Percentiles rank a stretch among this genome's conserved stretches.
Conservation (phyloP, 768 basidiomycete species). For the Ramaria rubella region DNA sequence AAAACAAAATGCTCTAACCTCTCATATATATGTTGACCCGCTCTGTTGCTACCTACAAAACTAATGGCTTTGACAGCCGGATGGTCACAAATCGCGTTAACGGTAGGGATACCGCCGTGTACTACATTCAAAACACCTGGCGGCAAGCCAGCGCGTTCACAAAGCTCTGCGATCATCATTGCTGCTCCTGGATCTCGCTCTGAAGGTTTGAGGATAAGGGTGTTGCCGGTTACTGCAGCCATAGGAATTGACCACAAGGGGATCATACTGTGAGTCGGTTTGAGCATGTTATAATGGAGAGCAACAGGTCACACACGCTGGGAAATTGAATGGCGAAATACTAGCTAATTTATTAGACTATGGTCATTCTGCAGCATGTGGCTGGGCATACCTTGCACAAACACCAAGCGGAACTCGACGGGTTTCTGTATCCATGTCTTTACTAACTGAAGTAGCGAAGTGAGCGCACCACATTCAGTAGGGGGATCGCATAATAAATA, state of each 20-base stretch:
- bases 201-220: conserved; percentile 89
- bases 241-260: conserved; percentile 89
- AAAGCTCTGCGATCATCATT: conserved; percentile 96
- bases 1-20: conserved; percentile 32
- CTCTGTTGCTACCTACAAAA: conserved; percentile 91
- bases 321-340: conserved; percentile 79
- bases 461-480: conserved; percentile 35
- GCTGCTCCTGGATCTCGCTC: conserved; percentile 96
- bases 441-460: conserved; percentile 49
- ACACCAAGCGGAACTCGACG: conserved; percentile 84
- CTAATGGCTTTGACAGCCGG: conserved; percentile 89
- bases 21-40: conserved; percentile 91
- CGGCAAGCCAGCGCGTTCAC: conserved; percentile 81
- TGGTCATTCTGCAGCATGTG: background rate
- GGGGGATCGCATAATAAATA: conserved; percentile 33
- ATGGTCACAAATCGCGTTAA: conserved; percentile 92
- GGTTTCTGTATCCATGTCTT: conserved; percentile 93
- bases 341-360: conserved; percentile 14
- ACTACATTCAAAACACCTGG: conserved; percentile 86
- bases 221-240: conserved; percentile 87
- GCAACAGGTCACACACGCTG: conserved; percentile 51
- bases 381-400: conserved; percentile 37
- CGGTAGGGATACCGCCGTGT: conserved; percentile 83
- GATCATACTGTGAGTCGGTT: conserved; percentile 53
- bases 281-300: background rate